Evolutionary conservation across 2,329 filamentous ascomycete genomes (phyloP).

Genomic region (Curvularia spicifera): DNA sequence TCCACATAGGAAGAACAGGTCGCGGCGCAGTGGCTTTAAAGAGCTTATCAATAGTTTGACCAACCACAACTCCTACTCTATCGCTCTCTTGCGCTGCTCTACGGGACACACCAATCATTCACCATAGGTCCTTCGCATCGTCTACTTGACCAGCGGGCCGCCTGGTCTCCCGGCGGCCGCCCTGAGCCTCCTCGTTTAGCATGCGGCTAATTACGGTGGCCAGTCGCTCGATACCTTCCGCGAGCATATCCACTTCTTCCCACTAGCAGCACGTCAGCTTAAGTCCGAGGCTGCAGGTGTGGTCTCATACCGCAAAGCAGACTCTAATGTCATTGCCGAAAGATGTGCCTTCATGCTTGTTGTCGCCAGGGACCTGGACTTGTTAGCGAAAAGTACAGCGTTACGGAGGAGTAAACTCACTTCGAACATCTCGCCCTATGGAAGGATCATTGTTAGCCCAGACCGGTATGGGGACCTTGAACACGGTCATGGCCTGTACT

Average conservation of each 20-base stretch:
- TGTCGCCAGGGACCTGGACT: constrained; percentile 52
- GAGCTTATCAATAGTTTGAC: background rate
- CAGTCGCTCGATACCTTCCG: constrained; percentile 71
- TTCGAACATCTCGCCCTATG: constrained; percentile 72
- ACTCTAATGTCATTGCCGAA: constrained; percentile 61
- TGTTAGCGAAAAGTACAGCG: constrained; percentile 28
- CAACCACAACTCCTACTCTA: background rate
- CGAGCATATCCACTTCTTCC: constrained; percentile 69
- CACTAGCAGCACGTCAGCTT: constrained; percentile 43
- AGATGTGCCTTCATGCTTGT: constrained; percentile 52
- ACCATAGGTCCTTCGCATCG: constrained; percentile 45
- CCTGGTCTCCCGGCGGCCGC: constrained; percentile 17
- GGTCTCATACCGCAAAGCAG: constrained; percentile 40
- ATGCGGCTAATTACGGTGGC: constrained; percentile 56
- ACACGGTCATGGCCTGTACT: constrained; percentile 15
- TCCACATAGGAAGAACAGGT: background rate
- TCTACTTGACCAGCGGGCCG: constrained; percentile 25
- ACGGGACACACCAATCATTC: constrained; percentile 9
- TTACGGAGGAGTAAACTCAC: constrained; percentile 51
- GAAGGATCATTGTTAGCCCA: constrained; percentile 24
- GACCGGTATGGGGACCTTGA: constrained; percentile 12
- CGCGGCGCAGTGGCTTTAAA: background rate
- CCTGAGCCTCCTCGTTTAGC: constrained; percentile 38
- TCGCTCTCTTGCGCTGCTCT: background rate
- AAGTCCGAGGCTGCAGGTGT: background rate